phyloP scores from a whole-genome alignment of 1,284 basidiomycete genomes.

The Moesziomyces aphidis region DNA sequence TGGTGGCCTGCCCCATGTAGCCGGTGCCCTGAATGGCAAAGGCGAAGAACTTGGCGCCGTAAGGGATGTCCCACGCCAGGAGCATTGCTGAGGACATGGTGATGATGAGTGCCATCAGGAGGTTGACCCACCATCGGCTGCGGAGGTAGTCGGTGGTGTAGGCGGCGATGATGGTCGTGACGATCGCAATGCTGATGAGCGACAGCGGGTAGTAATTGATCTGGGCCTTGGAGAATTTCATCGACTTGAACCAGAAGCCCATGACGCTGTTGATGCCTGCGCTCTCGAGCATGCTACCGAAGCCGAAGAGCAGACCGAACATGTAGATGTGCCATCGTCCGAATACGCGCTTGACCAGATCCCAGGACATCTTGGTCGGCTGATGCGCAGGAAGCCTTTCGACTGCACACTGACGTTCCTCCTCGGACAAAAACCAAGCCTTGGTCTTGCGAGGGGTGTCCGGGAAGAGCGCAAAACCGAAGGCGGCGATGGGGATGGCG shows the following conservation, averaged over 20 bases:
- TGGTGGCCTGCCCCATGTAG: constrained; percentile 62
- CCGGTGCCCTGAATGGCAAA: constrained; percentile 59
- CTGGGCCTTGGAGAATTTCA: constrained; percentile 29
- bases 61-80: constrained; percentile 54
- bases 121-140: constrained; percentile 41
- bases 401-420: constrained; percentile 69
- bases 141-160: constrained; percentile 39
- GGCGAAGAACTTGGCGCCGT: constrained; percentile 52
- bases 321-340: constrained; percentile 73
- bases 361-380: constrained; percentile 67
- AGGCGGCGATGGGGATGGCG: constrained; percentile 76
- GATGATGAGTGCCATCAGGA: constrained; percentile 41
- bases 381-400: constrained; percentile 69
- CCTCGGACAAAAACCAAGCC: constrained; percentile 75
- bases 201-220: constrained; percentile 52
- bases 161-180: constrained; percentile 40
- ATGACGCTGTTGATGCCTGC: constrained; percentile 80
- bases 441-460: constrained; percentile 76
- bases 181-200: constrained; percentile 48
- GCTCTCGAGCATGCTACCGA: constrained; percentile 77
- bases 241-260: constrained; percentile 78
- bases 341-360: constrained; percentile 72
- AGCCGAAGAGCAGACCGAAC: constrained; percentile 70
- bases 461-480: constrained; percentile 80
- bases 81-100: constrained; percentile 44